Evolutionary conservation across 2,329 filamentous ascomycete species (phyloP).

Genomic region (Chaetomiaceae sp.): DNA sequence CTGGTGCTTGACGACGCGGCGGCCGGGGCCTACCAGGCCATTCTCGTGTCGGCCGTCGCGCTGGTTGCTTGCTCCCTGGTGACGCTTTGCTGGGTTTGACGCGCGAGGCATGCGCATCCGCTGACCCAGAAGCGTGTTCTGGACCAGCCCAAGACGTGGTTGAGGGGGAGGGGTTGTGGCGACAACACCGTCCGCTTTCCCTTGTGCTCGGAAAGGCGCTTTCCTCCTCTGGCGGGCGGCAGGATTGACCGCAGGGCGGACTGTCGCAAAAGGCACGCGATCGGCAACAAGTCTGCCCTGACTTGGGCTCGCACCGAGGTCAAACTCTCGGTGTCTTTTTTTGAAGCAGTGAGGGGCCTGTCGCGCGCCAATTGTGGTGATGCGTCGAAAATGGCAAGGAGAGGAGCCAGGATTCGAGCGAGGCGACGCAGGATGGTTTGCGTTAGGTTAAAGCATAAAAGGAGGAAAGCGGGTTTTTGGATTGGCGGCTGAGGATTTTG

Average conservation of each 20-base stretch:
- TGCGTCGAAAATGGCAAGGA: background rate
- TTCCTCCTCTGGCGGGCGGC: background rate
- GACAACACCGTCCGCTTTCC: too few relatives aligned
- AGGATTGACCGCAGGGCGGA: background rate
- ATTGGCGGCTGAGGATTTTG: slow-evolving; percentile 22
- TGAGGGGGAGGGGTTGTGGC: background rate
- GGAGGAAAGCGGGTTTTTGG: slow-evolving; percentile 24
- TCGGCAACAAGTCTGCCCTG: too few relatives aligned
- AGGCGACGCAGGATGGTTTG: background rate
- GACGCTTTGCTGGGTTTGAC: slow-evolving; percentile 54
- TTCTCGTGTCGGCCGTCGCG: slow-evolving; percentile 77
- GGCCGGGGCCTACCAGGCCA: slow-evolving; percentile 74
- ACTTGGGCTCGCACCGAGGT: too few relatives aligned
- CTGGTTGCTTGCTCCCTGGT: slow-evolving; percentile 55
- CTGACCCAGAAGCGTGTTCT: slow-evolving; percentile 40
- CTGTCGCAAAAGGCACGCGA: too few relatives aligned
- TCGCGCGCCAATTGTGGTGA: too few relatives aligned
- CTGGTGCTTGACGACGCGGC: slow-evolving; percentile 45
- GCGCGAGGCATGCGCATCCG: slow-evolving; percentile 54
- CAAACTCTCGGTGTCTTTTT: too few relatives aligned
- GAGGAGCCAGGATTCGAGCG: background rate
- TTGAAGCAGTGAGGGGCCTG: too few relatives aligned
- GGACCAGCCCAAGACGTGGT: slow-evolving; percentile 33
- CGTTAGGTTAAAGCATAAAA: slow-evolving; percentile 15
- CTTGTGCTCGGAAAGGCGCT: too few relatives aligned